A percentile compares a stretch with the other conserved stretches of the same genome.
Evolutionary conservation across 108 stramenopile genomes (phyloP).

Genomic region (Craspedostauros australis): DNA sequence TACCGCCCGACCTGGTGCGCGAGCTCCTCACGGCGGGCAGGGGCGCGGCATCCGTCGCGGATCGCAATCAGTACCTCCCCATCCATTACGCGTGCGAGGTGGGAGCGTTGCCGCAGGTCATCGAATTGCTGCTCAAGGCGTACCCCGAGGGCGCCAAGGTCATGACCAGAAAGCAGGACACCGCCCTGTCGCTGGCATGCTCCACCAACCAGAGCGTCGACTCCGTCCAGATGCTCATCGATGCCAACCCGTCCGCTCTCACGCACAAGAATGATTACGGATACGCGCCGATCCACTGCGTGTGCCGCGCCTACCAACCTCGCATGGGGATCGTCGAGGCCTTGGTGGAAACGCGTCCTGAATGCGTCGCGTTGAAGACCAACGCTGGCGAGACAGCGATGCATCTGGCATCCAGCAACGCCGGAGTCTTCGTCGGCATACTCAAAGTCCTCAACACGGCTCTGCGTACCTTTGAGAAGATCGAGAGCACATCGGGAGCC

Average conservation of each 20-base stretch:
- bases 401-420: conserved; percentile 35
- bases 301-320: conserved; percentile 41
- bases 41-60: conserved; percentile 13
- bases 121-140: conserved; percentile 16
- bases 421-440: conserved; percentile 30
- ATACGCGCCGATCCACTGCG: conserved; percentile 46
- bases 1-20: conserved; percentile 8
- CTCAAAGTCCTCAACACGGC: conserved; percentile 24
- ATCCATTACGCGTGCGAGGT: conserved; percentile 36
- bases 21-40: conserved; percentile 8
- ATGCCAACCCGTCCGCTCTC: conserved; percentile 27
- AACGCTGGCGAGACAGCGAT: conserved; percentile 36
- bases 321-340: conserved; percentile 29
- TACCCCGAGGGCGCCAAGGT: conserved; percentile 15
- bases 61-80: conserved; percentile 28
- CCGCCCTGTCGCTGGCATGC: conserved; percentile 46
- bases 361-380: conserved; percentile 12
- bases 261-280: conserved; percentile 38
- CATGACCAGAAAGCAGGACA: conserved; percentile 35
- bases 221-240: conserved; percentile 29
- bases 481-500: not conserved
- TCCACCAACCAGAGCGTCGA: conserved; percentile 29
- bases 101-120: conserved; percentile 17
- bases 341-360: conserved; percentile 32
- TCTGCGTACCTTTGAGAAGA: not conserved